Conservation (phyloP, 2,329 filamentous ascomycete species). For the Endoconidiophora polonica region DNA sequence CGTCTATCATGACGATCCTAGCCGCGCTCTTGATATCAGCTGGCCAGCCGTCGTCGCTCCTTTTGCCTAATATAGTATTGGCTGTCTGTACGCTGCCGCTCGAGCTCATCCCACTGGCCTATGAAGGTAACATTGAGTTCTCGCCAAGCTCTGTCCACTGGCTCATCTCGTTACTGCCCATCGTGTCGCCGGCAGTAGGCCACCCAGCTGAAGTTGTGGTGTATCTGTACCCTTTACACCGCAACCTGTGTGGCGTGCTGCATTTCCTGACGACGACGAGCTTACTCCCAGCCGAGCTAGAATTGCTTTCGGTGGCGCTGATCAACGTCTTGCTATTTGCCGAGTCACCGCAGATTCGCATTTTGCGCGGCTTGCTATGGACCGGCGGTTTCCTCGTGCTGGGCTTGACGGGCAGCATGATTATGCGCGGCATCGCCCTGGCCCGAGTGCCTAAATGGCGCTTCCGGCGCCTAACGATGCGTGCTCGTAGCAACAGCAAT, state of each 20-base stretch:
- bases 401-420: constrained; percentile 52
- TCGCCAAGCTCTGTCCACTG: constrained; percentile 45
- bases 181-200: constrained; percentile 23
- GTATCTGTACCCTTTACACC: constrained; percentile 63
- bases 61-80: constrained; percentile 71
- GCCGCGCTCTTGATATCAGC: constrained; percentile 59
- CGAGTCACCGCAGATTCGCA: constrained; percentile 63
- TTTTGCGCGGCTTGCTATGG: constrained; percentile 76
- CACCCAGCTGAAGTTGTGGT: constrained; percentile 3
- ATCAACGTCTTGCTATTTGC: constrained; percentile 69
- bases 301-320: constrained; percentile 66
- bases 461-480: constrained; percentile 42
- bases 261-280: constrained; percentile 78
- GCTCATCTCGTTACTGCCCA: constrained; percentile 55
- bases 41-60: constrained; percentile 35
- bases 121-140: neutral
- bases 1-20: constrained; percentile 56
- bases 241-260: constrained; percentile 54
- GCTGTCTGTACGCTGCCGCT: constrained; percentile 62
- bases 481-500: neutral
- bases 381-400: constrained; percentile 64
- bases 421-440: constrained; percentile 70
- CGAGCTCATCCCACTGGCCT: constrained; percentile 46
- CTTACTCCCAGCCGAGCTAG: constrained; percentile 70
- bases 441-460: constrained; percentile 86